Percentiles rank a stretch among this genome's conserved stretches.
Evolutionary conservation across 176 grass and related monocot genomes (phyloP).

Genomic region (Carex parvula): DNA sequence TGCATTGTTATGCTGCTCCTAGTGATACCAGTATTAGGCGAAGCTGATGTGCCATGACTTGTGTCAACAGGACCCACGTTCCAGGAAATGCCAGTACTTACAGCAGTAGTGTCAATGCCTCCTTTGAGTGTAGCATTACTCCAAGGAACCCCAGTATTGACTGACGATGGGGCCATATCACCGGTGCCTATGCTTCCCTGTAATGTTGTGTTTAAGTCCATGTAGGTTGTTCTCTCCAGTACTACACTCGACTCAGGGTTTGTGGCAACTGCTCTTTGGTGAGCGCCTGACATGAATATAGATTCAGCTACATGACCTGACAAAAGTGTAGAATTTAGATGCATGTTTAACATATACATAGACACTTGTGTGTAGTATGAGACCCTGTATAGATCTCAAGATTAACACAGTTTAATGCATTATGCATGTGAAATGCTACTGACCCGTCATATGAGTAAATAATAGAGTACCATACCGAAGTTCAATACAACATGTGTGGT

Average conservation of each 20-base stretch:
- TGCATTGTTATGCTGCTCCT: slow-evolving; percentile 16
- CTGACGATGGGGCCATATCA: slow-evolving; percentile 16
- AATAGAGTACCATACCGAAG: background rate
- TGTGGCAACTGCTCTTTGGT: slow-evolving; percentile 1
- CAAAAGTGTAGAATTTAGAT: slow-evolving; percentile 6
- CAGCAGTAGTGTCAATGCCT: slow-evolving; percentile 7
- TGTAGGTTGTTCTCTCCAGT: slow-evolving; percentile 22
- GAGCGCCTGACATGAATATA: slow-evolving; percentile 22
- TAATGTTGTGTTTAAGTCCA: slow-evolving; percentile 28
- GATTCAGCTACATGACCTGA: slow-evolving; percentile 32
- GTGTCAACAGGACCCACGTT: background rate
- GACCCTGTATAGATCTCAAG: background rate
- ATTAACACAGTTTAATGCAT: background rate
- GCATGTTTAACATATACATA: background rate
- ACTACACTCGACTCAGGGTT: slow-evolving; percentile 13
- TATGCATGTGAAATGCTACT: background rate
- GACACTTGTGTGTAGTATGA: background rate
- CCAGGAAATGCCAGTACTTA: slow-evolving; percentile 16
- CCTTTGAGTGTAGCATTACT: background rate
- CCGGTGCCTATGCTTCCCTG: slow-evolving; percentile 17
- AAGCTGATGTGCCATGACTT: background rate
- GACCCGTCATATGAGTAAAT: background rate
- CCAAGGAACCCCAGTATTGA: slow-evolving; percentile 8
- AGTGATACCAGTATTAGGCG: background rate
- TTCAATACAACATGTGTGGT: background rate